These are phyloP conservation scores for Botrytis elliptica DNA, from an alignment of 2,329 filamentous ascomycete genomes.

Conservation along the genomic window DNA sequence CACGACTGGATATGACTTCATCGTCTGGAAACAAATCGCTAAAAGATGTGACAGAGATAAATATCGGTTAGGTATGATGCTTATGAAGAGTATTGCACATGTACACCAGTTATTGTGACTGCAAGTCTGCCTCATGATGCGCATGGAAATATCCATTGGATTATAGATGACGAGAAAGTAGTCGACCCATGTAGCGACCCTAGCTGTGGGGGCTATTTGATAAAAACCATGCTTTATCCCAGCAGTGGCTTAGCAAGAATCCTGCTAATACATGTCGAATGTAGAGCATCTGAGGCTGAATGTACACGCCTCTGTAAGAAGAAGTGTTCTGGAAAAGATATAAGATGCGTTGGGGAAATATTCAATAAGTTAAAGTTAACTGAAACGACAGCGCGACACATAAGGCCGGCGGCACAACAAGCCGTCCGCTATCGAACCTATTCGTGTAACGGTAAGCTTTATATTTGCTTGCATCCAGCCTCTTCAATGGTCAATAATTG, in stretches of 20 bases:
- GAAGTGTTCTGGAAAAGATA: neutral
- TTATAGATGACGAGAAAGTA: neutral
- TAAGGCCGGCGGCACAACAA: no score
- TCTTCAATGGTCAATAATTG: neutral
- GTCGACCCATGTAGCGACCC: neutral
- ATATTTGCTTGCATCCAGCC: neutral
- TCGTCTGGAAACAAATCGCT: neutral
- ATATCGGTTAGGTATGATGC: neutral
- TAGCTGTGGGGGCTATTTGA: neutral
- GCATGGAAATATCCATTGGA: neutral
- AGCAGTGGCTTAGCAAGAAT: neutral
- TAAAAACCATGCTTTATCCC: neutral
- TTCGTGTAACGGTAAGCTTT: neutral
- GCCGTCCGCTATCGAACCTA: neutral
- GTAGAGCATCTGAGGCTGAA: neutral
- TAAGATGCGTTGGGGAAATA: neutral
- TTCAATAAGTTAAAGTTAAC: no score
- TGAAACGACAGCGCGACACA: neutral
- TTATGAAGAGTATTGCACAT: neutral
- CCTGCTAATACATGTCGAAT: neutral
- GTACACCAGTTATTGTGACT: neutral
- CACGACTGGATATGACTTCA: neutral
- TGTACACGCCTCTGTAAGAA: neutral
- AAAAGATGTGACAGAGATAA: neutral
- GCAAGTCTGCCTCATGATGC: neutral